Evolutionary conservation across 257 asterid genomes (phyloP), one percentile per base, ranked within the genome.

Genomic region (Lycium ferocissimum): DNA sequence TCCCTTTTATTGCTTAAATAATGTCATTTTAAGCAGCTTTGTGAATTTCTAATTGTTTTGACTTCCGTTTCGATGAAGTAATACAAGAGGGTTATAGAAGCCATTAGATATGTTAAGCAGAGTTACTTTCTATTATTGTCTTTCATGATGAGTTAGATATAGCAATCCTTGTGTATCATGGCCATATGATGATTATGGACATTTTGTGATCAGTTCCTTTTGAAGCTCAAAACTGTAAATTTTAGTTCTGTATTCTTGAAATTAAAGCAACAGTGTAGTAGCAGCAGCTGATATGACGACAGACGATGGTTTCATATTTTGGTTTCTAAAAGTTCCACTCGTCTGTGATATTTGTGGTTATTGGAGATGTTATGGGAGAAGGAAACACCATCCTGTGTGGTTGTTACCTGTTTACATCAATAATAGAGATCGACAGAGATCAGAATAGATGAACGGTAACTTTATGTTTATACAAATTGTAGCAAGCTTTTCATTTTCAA

Each of bases 301-400:
- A 56, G n/a, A 88, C 95, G 93, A 98, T 26, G 33, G 33, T 26
- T 26, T 26, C 33, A 26, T 26, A 26, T 26, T 26, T 26, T 26
- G 33, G 33, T 26, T 26, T 26, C 33, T 26, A 26, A 26, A 26
- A 26, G 33, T 26, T 26, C 33, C 33, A 26, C 33, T 26, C 33
- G 33, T 26, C 87, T 5, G 92, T 86, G 5, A 22, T 92, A 54
- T 75, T 92, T 18, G 70, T 93, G 82, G 89, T 93, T 96, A 96
- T 81, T 94, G 98, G 97, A 86, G 98, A 69, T 96, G 97, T 87
- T 90, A 86, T 51, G 98, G 98, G 83, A 91, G 92, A 89, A 90
- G 94, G 87, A 93, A 93, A 85, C 91, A 78, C 0, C 90, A 94
- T 2, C 62, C 93, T 0, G 87, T 88, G 53, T 93, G 97, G 98